Evolutionary conservation across 2,329 filamentous ascomycete species (phyloP).

Genomic region (Fusarium sp.): DNA sequence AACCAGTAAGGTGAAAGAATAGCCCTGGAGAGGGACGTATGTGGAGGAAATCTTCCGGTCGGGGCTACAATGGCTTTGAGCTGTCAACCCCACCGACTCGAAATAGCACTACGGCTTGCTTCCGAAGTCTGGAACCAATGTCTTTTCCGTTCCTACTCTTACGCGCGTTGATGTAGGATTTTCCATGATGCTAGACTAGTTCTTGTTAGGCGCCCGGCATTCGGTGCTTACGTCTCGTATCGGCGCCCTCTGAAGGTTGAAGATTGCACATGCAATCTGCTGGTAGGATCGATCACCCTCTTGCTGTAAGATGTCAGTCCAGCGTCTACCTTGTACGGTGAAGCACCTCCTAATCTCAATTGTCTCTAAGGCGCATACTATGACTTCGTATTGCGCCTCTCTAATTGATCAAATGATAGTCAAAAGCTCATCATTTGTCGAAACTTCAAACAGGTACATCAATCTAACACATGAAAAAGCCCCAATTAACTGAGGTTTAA

Average conservation of each 20-base stretch:
- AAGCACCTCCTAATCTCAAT: rapidly evolving
- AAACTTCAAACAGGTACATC: background rate
- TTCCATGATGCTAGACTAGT: background rate
- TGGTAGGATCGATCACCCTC: background rate
- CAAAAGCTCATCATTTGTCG: background rate
- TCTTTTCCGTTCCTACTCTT: background rate
- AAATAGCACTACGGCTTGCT: background rate
- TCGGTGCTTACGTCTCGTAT: too few relatives aligned
- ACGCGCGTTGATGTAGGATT: background rate
- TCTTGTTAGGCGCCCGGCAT: too few relatives aligned
- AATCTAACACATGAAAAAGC: background rate
- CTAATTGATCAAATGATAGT: background rate
- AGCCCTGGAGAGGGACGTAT: background rate
- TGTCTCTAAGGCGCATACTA: rapidly evolving
- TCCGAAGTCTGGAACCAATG: background rate
- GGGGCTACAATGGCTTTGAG: background rate
- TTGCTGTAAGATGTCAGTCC: background rate
- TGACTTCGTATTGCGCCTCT: too few relatives aligned
- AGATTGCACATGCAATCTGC: background rate
- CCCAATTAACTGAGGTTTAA: background rate
- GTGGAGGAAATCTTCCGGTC: background rate
- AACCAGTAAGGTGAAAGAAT: background rate
- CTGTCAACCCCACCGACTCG: background rate
- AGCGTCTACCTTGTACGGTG: too few relatives aligned
- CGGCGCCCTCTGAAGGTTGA: background rate